Base-by-base conservation (phyloP, 768 basidiomycete species). In the Phaeotremella skinneri region DNA sequence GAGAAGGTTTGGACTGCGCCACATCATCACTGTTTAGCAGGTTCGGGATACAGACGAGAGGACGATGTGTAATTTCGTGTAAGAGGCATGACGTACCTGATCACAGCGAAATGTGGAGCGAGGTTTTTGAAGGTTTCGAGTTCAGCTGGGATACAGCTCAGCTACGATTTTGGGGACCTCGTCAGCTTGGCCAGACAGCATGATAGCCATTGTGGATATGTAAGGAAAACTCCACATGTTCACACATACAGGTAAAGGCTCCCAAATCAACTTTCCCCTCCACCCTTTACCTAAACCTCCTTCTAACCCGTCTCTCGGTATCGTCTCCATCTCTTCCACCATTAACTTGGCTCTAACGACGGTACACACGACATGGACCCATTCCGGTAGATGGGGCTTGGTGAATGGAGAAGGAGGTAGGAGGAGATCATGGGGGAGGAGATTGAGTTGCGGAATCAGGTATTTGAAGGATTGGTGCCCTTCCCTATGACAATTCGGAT, bases 401-500 rank as follows among this genome's bases (percentile, higher is more conserved):
- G 60, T 52, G 50, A 70, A 73, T 2, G 72, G 67, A 1, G 67
- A 73, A 27, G 69, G 63, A 4, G 62, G 64, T 25, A 55, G 27
- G 25, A 70, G 41, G 14, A 71, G 59, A 48, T 74, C 69, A 20
- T 52, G 37, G 11, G 63, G 63, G 14, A 49, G 30, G 39, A 74
- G 52, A 20, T 69, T 59, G 20, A 64, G 21, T 34, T 63, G 59
- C 0, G 61, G 67, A 5, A 61, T 59, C 3, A 70, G 50, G 54
- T 74, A 74, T 51, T 56, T 49, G 62, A 74, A 74, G 3, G 67
- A 63, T 43, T 74, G 72, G 56, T 69, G 72, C 0, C 72, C 72
- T 55, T 69, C 66, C 5, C 72, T 74, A 31, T 20, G 21, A 41
- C 14, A 27, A 27, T 11, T 41, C 26, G n/a, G 21, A 27, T 55